Evolutionary conservation across 805 yeast species (phyloP).

Genomic region (Saturnispora mendoncae): DNA sequence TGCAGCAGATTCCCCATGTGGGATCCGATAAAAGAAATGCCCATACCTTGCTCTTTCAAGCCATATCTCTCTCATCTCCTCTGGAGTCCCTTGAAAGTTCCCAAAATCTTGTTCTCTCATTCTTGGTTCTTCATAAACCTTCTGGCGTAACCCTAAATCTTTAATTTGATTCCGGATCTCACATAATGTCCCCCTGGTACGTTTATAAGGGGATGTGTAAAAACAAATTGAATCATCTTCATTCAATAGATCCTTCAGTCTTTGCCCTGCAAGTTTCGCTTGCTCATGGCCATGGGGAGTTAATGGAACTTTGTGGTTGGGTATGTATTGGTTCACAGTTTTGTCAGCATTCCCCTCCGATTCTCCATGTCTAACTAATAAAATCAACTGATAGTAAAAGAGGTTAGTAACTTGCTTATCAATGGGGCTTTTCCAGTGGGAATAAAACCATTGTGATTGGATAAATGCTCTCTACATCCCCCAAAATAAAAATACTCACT

Average conservation of each 20-base stretch:
- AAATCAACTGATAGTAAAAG: conserved; percentile 34
- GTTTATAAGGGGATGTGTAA: conserved; percentile 76
- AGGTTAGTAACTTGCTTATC: neutral
- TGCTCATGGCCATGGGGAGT: conserved; percentile 64
- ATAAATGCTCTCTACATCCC: too few species aligned
- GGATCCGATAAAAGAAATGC: conserved; percentile 79
- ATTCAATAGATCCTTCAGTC: conserved; percentile 27
- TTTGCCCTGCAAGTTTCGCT: conserved; percentile 51
- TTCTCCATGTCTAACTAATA: conserved; percentile 86
- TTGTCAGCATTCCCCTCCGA: conserved; percentile 87
- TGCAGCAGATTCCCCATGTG: conserved; percentile 93
- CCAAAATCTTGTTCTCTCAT: conserved; percentile 95
- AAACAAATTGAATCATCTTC: conserved; percentile 57
- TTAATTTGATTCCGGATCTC: conserved; percentile 51
- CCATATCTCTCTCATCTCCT: conserved; percentile 77
- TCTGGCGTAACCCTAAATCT: conserved; percentile 36
- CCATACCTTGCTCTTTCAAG: conserved; percentile 82
- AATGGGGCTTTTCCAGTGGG: too few species aligned
- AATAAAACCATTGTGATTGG: too few species aligned
- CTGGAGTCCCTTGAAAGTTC: conserved; percentile 71
- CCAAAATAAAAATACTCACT: too few species aligned
- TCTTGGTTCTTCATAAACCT: conserved; percentile 77
- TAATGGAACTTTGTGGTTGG: conserved; percentile 72
- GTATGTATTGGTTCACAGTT: conserved; percentile 62
- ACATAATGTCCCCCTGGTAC: conserved; percentile 79